A percentile compares a stretch with the other conserved stretches of the same genome.
Evolutionary conservation across 768 basidiomycete genomes (phyloP).

Genomic region (Hericium rajendrae): DNA sequence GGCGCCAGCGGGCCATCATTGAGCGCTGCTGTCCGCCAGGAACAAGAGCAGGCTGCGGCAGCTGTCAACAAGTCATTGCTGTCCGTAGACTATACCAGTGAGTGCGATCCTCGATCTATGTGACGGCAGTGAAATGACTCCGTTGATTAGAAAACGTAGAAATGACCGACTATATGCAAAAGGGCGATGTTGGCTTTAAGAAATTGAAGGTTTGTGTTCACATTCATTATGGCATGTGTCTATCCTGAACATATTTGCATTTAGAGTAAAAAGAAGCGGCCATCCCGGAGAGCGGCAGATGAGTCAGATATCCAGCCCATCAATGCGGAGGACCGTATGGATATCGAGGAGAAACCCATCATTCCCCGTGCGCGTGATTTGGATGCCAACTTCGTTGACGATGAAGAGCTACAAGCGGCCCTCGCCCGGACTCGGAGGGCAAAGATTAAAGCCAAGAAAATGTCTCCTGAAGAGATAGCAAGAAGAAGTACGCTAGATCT

Average conservation of each 20-base stretch:
- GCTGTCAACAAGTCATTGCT: slow-evolving; percentile 73
- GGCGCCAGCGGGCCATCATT: slow-evolving; percentile 47
- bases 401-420: slow-evolving; percentile 94
- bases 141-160: slow-evolving; percentile 65
- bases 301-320: slow-evolving; percentile 36
- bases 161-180: slow-evolving; percentile 79
- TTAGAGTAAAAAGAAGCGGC: slow-evolving; percentile 89
- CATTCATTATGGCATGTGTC: background rate
- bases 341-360: slow-evolving; percentile 69
- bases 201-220: slow-evolving; percentile 64
- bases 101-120: slow-evolving; percentile 23
- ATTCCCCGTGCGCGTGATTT: slow-evolving; percentile 62
- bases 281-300: slow-evolving; percentile 54
- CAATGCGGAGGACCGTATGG: slow-evolving; percentile 53
- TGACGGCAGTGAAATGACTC: slow-evolving; percentile 4
- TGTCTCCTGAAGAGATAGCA: slow-evolving; percentile 77
- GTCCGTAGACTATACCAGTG: slow-evolving; percentile 85
- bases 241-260: background rate
- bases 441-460: slow-evolving; percentile 67
- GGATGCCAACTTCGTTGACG: slow-evolving; percentile 89
- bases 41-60: slow-evolving; percentile 41
- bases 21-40: slow-evolving; percentile 29
- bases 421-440: slow-evolving; percentile 79
- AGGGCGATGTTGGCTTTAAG: slow-evolving; percentile 91
- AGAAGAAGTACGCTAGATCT: slow-evolving; percentile 45